Base-by-base conservation (phyloP, 345 rosid species). In the Lumnitzera racemosa region DNA sequence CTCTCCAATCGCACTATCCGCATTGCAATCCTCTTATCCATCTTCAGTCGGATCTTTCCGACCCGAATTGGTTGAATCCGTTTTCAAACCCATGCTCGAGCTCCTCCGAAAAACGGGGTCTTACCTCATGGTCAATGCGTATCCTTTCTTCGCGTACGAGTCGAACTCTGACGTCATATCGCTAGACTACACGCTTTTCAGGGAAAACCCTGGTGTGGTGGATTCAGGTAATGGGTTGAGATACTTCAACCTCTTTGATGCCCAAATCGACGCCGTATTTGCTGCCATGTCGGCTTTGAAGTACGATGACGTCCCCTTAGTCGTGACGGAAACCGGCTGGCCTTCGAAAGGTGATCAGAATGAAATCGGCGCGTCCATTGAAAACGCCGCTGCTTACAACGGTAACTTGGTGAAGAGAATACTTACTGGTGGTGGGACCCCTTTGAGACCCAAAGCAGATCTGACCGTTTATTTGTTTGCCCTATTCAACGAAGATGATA, bases 251-350 rank as follows among this genome's bases (percentile, higher is more conserved):
- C 88, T 94, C 53, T 94, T 94, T 17, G 99, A 94, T 51, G 99
- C 99, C 41, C 97, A 94, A 63, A 76, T 94, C 71, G 99, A 94
- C 69, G 97, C 99, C 69, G 97, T 94, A 56, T 94, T 88, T 41
- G 95, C 99, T 0, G 99, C 99, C 0, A 60, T 90, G 85, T 73
- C 91, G 0, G 89, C 90, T 2, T 53, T 94, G 31, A 88, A 90
- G n/a, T 90, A 72, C 31, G 87, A 90, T 4, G 97, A 94, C 15
- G 68, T 94, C 5, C 62, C 64, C 13, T 64, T 94, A 46, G 84
- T 86, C 2, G 88, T 94, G 2, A 88, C 96, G 16, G 99, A 94
- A 64, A 94, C 99, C 11, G 96, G 99, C 0, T 94, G 99, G 99
- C 99, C 99, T 0, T 88, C 97, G 0, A 84, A 90, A 46, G 99